Conservation (phyloP, 257 asterid species). For the Solanum lycopersicoides region DNA sequence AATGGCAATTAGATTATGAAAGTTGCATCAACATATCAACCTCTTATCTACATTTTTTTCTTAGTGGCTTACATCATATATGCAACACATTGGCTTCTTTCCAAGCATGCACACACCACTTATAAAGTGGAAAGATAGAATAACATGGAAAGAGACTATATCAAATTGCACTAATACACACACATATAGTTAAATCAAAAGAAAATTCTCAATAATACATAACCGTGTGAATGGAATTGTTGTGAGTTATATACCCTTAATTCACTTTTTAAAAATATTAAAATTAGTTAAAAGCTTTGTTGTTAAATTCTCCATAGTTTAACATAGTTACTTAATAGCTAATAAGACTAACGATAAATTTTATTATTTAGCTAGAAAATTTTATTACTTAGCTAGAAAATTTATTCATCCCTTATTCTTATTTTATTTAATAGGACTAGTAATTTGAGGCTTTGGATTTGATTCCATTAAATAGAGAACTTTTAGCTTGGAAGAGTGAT, state of each 20-base stretch:
- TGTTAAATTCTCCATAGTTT: background rate
- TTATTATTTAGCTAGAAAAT: no score
- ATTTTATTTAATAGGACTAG: background rate
- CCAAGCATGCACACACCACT: conserved; percentile 13
- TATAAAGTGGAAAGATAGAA: background rate
- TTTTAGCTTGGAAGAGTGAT: background rate
- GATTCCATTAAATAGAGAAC: background rate
- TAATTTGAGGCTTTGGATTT: background rate
- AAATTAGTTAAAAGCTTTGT: background rate
- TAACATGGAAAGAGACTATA: background rate
- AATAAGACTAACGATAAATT: background rate
- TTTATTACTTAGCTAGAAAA: background rate
- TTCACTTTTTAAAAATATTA: background rate
- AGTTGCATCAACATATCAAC: conserved; percentile 60
- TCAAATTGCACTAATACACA: background rate
- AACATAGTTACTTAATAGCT: background rate
- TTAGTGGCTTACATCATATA: conserved; percentile 44
- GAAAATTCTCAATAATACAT: background rate
- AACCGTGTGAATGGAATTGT: background rate
- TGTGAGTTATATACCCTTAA: background rate
- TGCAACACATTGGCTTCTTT: conserved; percentile 22
- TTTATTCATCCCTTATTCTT: background rate
- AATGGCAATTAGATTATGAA: conserved; percentile 48
- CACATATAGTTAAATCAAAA: background rate
- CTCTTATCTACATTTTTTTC: conserved; percentile 30